phyloP scores from a whole-genome alignment of 2,329 filamentous ascomycete genomes.

The Exserohilum turcica region DNA sequence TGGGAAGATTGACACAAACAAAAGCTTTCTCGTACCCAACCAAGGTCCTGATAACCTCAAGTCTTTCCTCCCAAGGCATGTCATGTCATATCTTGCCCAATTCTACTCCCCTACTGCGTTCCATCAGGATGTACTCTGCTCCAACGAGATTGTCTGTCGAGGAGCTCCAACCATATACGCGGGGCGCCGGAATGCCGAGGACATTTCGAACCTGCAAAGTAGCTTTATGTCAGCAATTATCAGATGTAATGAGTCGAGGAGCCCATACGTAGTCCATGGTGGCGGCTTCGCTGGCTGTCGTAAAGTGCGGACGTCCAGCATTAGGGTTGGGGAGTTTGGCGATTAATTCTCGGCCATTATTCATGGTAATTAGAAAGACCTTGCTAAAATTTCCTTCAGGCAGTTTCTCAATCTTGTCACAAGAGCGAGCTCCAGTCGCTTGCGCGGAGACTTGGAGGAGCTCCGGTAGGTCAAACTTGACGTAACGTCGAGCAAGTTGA shows the following conservation, averaged over 20 bases:
- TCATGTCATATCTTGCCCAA: slow-evolving; percentile 19
- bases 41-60: slow-evolving; percentile 19
- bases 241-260: slow-evolving; percentile 33
- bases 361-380: slow-evolving; percentile 39
- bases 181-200: slow-evolving; percentile 37
- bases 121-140: slow-evolving; percentile 35
- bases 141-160: slow-evolving; percentile 28
- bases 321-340: slow-evolving; percentile 44
- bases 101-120: slow-evolving; percentile 20
- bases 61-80: slow-evolving; percentile 18
- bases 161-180: slow-evolving; percentile 37
- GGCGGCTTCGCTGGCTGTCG: slow-evolving; percentile 42
- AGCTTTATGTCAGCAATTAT: slow-evolving; percentile 20
- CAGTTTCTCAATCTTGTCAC: slow-evolving; percentile 23
- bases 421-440: neutral
- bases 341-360: slow-evolving; percentile 34
- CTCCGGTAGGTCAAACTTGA: neutral
- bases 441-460: neutral
- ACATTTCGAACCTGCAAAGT: slow-evolving; percentile 32
- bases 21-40: slow-evolving; percentile 22
- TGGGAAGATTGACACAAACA: slow-evolving; percentile 14
- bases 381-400: slow-evolving; percentile 49
- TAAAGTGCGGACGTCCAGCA: slow-evolving; percentile 36
- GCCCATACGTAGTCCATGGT: slow-evolving; percentile 41
- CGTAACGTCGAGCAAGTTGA: neutral